These are phyloP conservation scores for Annona cherimola DNA, from an alignment of 164 flowering plant species.

Conservation along the genomic window DNA sequence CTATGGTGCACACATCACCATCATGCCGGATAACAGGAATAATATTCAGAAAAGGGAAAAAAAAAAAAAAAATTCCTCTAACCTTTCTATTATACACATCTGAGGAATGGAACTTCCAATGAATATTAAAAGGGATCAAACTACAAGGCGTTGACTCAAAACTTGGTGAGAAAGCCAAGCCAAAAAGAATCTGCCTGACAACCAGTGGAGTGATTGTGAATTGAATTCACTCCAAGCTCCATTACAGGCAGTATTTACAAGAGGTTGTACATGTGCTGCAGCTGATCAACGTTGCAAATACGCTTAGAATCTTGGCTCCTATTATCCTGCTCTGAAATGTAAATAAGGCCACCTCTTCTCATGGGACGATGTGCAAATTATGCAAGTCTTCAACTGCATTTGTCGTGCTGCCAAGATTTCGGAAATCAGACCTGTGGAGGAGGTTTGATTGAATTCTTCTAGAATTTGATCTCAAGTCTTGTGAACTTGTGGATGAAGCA, in stretches of 20 bases:
- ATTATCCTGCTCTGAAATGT: neutral
- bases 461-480: conserved; percentile 30
- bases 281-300: neutral
- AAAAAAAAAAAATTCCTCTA: neutral
- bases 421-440: conserved; percentile 55
- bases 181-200: conserved; percentile 4
- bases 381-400: conserved; percentile 49
- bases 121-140: conserved; percentile 4
- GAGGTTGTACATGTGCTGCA: neutral
- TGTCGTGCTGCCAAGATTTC: conserved; percentile 32
- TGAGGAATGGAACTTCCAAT: conserved; percentile 2
- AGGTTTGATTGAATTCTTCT: conserved; percentile 28
- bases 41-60: too few species aligned
- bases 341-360: conserved; percentile 9
- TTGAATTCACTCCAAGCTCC: conserved; percentile 11
- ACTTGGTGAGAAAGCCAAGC: conserved; percentile 7
- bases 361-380: conserved; percentile 41
- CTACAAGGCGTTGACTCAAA: conserved; percentile 7
- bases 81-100: conserved; percentile 11
- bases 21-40: neutral
- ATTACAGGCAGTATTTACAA: conserved; percentile 19
- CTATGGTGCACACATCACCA: neutral
- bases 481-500: conserved; percentile 39
- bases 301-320: neutral
- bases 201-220: neutral